A percentile compares a stretch with the other conserved stretches of the same genome.
phyloP scores from a whole-genome alignment of 331 rosid species.

The Ulmus americana region DNA sequence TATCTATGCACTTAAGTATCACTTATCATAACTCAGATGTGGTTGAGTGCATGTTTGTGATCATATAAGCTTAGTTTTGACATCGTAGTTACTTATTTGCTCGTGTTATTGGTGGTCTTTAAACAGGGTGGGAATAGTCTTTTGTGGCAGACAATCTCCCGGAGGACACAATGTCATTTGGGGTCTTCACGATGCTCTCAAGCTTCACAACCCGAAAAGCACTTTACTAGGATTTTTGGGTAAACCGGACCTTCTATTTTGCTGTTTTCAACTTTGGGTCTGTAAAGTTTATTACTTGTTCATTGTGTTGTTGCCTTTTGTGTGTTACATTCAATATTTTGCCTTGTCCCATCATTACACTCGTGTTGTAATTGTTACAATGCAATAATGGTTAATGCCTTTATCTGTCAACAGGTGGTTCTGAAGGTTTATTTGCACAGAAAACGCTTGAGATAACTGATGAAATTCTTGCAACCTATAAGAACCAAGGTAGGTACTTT shows the following conservation, averaged over 20 bases:
- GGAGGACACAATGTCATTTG: conserved; percentile 97
- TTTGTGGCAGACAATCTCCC: conserved; percentile 97
- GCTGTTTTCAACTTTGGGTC: background rate
- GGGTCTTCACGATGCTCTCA: conserved; percentile 83
- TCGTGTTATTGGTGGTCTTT: background rate
- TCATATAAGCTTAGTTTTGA: background rate
- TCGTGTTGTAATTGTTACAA: background rate
- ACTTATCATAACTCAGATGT: too few relatives aligned
- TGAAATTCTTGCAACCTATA: conserved; percentile 64
- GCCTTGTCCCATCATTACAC: background rate
- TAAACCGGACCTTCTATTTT: conserved; percentile 20
- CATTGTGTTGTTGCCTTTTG: background rate
- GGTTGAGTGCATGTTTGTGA: too few relatives aligned
- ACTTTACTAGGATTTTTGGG: conserved; percentile 88
- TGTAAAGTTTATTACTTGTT: background rate
- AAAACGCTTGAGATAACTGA: conserved; percentile 85
- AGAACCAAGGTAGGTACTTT: conserved; percentile 71
- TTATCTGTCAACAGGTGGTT: conserved; percentile 62
- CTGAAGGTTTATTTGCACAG: conserved; percentile 94
- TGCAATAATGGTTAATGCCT: background rate
- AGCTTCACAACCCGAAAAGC: conserved; percentile 64
- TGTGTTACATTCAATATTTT: background rate
- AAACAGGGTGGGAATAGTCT: conserved; percentile 82
- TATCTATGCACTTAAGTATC: too few relatives aligned
- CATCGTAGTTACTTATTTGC: background rate